Evolutionary conservation across 2,329 filamentous ascomycete genomes (phyloP).

Genomic region (Chaetomium olivaceum): DNA sequence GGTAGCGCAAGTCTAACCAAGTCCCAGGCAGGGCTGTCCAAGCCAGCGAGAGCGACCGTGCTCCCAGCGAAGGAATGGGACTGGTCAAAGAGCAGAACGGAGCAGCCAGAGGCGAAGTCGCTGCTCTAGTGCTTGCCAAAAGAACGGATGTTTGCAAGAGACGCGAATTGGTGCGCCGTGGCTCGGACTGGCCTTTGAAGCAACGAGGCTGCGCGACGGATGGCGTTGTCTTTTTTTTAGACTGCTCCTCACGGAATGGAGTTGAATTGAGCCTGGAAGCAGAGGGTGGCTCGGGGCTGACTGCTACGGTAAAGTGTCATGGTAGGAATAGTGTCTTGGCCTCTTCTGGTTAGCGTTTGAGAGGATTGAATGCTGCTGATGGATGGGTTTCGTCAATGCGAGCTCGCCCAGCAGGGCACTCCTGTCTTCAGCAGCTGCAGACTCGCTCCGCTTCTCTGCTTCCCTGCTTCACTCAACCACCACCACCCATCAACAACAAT

Average conservation of each 20-base stretch:
- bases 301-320: slow-evolving; percentile 1
- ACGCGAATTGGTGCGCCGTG: slow-evolving; percentile 15
- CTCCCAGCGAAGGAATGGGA: slow-evolving; percentile 8
- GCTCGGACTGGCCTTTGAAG: slow-evolving; percentile 8
- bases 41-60: slow-evolving; percentile 16
- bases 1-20: slow-evolving; percentile 14
- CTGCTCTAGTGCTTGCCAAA: slow-evolving; percentile 7
- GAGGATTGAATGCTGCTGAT: no score
- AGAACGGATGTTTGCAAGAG: slow-evolving; percentile 7
- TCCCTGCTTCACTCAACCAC: neutral
- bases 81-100: slow-evolving; percentile 15
- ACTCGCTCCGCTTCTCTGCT: neutral
- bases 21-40: slow-evolving; percentile 20
- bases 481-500: neutral
- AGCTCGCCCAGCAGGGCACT: neutral
- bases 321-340: slow-evolving; percentile 2
- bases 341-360: slow-evolving; percentile 7
- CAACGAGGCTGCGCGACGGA: slow-evolving; percentile 17
- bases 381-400: neutral
- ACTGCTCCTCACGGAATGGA: slow-evolving; percentile 22
- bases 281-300: slow-evolving; percentile 21
- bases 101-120: slow-evolving; percentile 17
- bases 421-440: neutral
- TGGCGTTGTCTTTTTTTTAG: slow-evolving; percentile 24
- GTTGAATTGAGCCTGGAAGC: slow-evolving; percentile 26